Evolutionary conservation across 2,329 filamentous ascomycete species (phyloP).

Genomic region (Apiospora rasikravindrae): DNA sequence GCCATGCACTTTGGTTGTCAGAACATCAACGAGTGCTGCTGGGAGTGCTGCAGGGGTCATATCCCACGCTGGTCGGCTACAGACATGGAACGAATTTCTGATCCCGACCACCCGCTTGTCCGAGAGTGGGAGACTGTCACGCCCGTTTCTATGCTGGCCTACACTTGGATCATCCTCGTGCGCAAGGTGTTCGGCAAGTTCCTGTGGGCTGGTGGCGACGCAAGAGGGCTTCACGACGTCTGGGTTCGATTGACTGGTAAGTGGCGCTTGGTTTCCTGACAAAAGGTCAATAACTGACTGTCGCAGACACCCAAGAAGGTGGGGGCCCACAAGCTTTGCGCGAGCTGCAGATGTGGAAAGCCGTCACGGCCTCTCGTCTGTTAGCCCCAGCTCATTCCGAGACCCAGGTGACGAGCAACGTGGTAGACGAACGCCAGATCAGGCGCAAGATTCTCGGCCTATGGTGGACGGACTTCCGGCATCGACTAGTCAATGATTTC

Average conservation of each 20-base stretch:
- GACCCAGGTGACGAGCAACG: background rate
- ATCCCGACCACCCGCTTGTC: background rate
- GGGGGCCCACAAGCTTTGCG: background rate
- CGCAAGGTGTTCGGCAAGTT: background rate
- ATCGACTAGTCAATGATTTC: background rate
- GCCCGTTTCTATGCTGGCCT: background rate
- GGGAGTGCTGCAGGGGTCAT: background rate
- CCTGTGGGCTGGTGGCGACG: background rate
- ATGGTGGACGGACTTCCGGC: rapidly evolving
- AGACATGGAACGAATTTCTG: background rate
- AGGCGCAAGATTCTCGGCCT: rapidly evolving
- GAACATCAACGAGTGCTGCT: background rate
- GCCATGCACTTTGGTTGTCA: background rate
- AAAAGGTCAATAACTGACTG: background rate
- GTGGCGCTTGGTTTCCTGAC: too few species aligned
- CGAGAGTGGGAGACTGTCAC: background rate
- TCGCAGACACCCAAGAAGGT: too few species aligned
- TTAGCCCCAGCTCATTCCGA: background rate
- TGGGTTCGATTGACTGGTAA: background rate
- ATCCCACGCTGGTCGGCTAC: background rate
- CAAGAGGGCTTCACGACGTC: background rate
- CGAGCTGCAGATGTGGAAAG: background rate
- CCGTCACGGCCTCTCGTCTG: background rate
- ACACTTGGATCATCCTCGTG: background rate
- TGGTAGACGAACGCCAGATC: background rate